Evolutionary conservation across 2,329 filamentous ascomycete genomes (phyloP).

Genomic region (Cordyceps tenuipes): DNA sequence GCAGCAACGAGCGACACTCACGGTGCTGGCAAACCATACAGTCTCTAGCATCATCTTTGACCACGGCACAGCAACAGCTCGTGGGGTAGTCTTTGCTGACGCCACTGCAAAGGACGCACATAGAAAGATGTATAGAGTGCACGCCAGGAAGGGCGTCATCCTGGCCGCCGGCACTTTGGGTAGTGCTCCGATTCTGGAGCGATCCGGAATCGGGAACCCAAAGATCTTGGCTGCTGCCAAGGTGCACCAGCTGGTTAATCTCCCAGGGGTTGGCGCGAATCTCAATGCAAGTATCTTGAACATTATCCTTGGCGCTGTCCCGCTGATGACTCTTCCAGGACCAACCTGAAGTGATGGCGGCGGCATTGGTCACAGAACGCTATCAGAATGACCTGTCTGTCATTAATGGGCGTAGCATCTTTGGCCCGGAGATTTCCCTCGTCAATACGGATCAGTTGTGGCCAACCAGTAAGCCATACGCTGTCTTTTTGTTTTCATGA

Average conservation of each 20-base stretch:
- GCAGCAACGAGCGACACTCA: constrained; percentile 23
- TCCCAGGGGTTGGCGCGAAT: constrained; percentile 43
- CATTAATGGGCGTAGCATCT: constrained; percentile 14
- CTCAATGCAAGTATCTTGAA: constrained; percentile 12
- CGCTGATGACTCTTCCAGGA: constrained; percentile 8
- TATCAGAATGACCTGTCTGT: constrained; percentile 18
- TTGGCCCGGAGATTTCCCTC: constrained; percentile 18
- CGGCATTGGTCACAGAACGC: constrained; percentile 14
- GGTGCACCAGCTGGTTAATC: constrained; percentile 40
- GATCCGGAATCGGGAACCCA: constrained; percentile 44
- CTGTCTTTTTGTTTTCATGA: too few relatives aligned
- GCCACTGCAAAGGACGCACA: constrained; percentile 33
- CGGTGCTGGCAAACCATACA: constrained; percentile 17
- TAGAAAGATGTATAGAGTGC: constrained; percentile 26
- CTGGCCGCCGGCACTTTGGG: constrained; percentile 15
- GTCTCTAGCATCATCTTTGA: constrained; percentile 29
- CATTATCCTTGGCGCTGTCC: not conserved
- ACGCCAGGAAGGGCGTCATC: constrained; percentile 12
- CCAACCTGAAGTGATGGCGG: constrained; percentile 16
- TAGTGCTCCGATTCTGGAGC: constrained; percentile 35
- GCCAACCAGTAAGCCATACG: not conserved
- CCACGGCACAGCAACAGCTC: not conserved
- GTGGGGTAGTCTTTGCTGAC: constrained; percentile 9
- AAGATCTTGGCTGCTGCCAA: constrained; percentile 36
- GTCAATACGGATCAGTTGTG: constrained; percentile 18